Evolutionary conservation across 2,329 filamentous ascomycete species (phyloP).

Genomic region (Colletotrichum sansevieriae): DNA sequence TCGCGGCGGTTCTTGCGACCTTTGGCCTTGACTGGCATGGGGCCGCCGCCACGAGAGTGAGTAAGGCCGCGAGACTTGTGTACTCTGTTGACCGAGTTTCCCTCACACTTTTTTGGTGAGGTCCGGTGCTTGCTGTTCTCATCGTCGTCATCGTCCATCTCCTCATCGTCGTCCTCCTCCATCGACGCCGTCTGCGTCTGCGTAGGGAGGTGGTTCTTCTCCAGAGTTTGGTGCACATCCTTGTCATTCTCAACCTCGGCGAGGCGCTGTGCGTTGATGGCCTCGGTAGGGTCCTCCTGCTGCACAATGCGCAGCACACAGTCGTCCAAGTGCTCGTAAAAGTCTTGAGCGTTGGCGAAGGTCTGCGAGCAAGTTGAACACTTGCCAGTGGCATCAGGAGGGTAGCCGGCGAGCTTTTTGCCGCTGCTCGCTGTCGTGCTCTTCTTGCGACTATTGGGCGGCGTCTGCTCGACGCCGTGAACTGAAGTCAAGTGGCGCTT

Average conservation of each 20-base stretch:
- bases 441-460: slow-evolving; percentile 91
- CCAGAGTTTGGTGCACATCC: slow-evolving; percentile 71
- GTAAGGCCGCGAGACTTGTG: slow-evolving; percentile 81
- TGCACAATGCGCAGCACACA: slow-evolving; percentile 79
- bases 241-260: slow-evolving; percentile 75
- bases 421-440: slow-evolving; percentile 55
- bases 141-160: slow-evolving; percentile 63
- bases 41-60: slow-evolving; percentile 80
- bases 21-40: slow-evolving; percentile 65
- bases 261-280: slow-evolving; percentile 75
- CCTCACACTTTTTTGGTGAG: slow-evolving; percentile 66
- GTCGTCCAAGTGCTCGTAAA: slow-evolving; percentile 95
- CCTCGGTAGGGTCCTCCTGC: slow-evolving; percentile 77
- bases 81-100: slow-evolving; percentile 67
- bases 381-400: slow-evolving; percentile 87
- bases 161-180: slow-evolving; percentile 62
- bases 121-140: slow-evolving; percentile 62
- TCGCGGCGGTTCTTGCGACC: slow-evolving; percentile 93
- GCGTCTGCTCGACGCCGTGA: slow-evolving; percentile 92
- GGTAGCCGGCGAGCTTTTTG: slow-evolving; percentile 79
- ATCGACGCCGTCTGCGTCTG: slow-evolving; percentile 54
- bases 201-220: slow-evolving; percentile 71
- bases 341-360: slow-evolving; percentile 94
- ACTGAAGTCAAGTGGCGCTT: slow-evolving; percentile 93
- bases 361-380: slow-evolving; percentile 94